These are phyloP conservation scores for Candida alai DNA, from an alignment of 805 yeast species.

Conservation along the genomic window DNA sequence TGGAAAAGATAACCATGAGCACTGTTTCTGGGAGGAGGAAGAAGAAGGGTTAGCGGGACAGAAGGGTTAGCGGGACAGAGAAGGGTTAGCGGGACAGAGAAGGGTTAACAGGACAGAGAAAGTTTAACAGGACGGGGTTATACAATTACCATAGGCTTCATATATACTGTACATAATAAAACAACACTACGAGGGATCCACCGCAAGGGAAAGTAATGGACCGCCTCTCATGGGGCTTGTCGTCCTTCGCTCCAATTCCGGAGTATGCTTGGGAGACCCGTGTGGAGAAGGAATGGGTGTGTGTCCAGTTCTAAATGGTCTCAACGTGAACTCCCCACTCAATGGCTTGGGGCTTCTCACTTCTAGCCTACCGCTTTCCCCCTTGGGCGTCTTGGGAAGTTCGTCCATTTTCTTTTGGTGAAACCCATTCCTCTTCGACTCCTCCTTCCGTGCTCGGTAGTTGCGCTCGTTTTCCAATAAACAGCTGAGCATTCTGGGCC, in stretches of 20 bases:
- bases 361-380: conserved; percentile 1
- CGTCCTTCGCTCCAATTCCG: neutral
- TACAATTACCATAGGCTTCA: no score
- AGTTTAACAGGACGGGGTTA: no score
- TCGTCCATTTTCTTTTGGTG: conserved; percentile 17
- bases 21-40: conserved; percentile 19
- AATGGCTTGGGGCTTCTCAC: conserved; percentile 20
- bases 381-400: conserved; percentile 3
- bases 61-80: no score
- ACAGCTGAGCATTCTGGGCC: conserved; percentile 19
- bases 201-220: conserved; percentile 7
- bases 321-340: conserved; percentile 30
- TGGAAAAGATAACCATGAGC: conserved; percentile 73
- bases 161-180: neutral
- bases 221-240: neutral
- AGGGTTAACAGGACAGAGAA: no score
- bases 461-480: conserved; percentile 25
- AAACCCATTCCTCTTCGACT: conserved; percentile 15
- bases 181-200: conserved; percentile 20
- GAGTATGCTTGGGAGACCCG: conserved; percentile 30
- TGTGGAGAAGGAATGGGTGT: conserved; percentile 41
- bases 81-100: no score
- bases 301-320: conserved; percentile 39
- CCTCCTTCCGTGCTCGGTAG: conserved; percentile 27
- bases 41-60: conserved; percentile 2